A percentile compares a stretch with the other conserved stretches of the same genome.
phyloP scores from a whole-genome alignment of 2,329 filamentous ascomycete species.

The Sporothrix globosa region DNA sequence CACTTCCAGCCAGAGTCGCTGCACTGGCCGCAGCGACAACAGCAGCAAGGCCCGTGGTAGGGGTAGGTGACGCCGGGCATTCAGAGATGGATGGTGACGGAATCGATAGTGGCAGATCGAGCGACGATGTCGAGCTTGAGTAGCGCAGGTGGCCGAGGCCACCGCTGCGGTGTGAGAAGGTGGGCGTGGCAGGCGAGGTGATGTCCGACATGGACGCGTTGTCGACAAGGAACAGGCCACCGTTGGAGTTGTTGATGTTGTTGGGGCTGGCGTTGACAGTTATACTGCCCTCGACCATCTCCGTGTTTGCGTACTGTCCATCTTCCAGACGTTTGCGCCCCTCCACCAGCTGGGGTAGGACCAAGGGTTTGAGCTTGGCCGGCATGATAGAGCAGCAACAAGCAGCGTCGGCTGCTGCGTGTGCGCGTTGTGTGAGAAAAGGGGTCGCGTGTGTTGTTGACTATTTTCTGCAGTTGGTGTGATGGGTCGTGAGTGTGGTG shows the following conservation, averaged over 20 bases:
- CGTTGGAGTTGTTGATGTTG: constrained; percentile 41
- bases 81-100: constrained; percentile 48
- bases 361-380: constrained; percentile 56
- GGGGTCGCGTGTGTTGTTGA: neutral
- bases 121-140: constrained; percentile 76
- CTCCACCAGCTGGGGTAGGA: constrained; percentile 59
- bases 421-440: neutral
- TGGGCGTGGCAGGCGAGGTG: constrained; percentile 71
- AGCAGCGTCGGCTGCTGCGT: constrained; percentile 27
- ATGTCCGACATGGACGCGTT: constrained; percentile 65
- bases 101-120: constrained; percentile 59
- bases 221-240: constrained; percentile 48
- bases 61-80: constrained; percentile 58
- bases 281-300: constrained; percentile 40
- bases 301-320: constrained; percentile 35
- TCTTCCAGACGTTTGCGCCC: constrained; percentile 43
- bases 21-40: constrained; percentile 56
- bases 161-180: constrained; percentile 60
- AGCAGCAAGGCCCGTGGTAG: constrained; percentile 48
- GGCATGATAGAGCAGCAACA: constrained; percentile 45
- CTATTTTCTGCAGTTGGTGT: neutral
- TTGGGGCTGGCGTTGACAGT: constrained; percentile 33
- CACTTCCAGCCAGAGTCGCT: constrained; percentile 51
- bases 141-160: constrained; percentile 56
- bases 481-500: neutral